A percentile compares a stretch with the other conserved stretches of the same genome.
Evolutionary conservation across 2,329 filamentous ascomycete species (phyloP).

Genomic region (Teratosphaeria zuluensis): DNA sequence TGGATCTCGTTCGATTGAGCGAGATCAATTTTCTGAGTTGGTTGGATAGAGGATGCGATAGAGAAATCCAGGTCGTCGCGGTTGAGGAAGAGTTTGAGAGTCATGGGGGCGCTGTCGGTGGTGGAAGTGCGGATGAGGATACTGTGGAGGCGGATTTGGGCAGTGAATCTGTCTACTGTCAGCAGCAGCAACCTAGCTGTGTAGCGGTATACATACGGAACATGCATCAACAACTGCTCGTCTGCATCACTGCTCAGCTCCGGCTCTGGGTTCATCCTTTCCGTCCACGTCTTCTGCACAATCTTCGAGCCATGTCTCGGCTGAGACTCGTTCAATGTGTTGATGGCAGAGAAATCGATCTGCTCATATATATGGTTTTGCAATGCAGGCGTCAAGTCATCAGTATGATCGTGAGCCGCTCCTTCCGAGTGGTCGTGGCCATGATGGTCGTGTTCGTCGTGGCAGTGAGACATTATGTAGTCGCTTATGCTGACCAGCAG

Average conservation of each 20-base stretch:
- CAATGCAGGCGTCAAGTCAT: conserved; percentile 85
- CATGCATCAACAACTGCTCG: conserved; percentile 84
- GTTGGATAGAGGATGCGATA: conserved; percentile 50
- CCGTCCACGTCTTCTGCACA: conserved; percentile 83
- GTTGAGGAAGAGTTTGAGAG: conserved; percentile 82
- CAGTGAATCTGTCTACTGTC: conserved; percentile 62
- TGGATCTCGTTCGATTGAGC: conserved; percentile 71
- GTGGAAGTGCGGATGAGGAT: conserved; percentile 75
- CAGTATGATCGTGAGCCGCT: conserved; percentile 70
- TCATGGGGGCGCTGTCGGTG: conserved; percentile 62
- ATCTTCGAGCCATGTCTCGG: conserved; percentile 62
- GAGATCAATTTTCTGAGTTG: conserved; percentile 69
- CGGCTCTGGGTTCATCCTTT: conserved; percentile 60
- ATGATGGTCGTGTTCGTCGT: conserved; percentile 36
- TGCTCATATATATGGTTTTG: conserved; percentile 87
- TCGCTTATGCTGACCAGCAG: not conserved
- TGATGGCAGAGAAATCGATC: conserved; percentile 78
- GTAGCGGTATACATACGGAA: conserved; percentile 55
- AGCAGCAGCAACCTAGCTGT: not conserved
- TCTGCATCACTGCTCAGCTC: conserved; percentile 80
- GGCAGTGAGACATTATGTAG: conserved; percentile 35
- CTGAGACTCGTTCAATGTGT: conserved; percentile 70
- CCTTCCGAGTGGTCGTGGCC: conserved; percentile 45
- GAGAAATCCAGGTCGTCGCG: conserved; percentile 77
- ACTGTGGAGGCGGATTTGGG: conserved; percentile 84